Conservation (phyloP, 2,329 filamentous ascomycete genomes). For the Penicillium sp. region DNA sequence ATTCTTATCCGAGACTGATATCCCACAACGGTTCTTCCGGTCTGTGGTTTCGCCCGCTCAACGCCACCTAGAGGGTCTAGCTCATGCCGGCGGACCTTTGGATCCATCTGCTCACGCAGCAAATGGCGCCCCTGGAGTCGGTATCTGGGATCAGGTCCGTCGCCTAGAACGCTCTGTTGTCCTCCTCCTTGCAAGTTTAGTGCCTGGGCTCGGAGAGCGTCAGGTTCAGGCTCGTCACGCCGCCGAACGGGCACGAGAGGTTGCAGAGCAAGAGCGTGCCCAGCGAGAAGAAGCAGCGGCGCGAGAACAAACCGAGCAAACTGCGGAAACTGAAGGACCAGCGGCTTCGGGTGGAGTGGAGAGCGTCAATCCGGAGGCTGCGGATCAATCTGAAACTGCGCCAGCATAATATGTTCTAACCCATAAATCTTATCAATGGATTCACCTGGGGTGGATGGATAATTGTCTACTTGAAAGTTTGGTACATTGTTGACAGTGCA, state of each 20-base stretch:
- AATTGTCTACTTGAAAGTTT: too few relatives aligned
- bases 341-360: background rate
- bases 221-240: conserved; percentile 60
- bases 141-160: conserved; percentile 38
- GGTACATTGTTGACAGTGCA: too few relatives aligned
- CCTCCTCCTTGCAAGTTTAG: conserved; percentile 64
- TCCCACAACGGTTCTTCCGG: conserved; percentile 37
- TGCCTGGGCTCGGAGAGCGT: conserved; percentile 64
- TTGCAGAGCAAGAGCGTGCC: conserved; percentile 12
- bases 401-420: too few relatives aligned
- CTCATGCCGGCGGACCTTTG: conserved; percentile 32
- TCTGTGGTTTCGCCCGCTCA: conserved; percentile 43
- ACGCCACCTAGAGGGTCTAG: conserved; percentile 48
- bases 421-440: too few relatives aligned
- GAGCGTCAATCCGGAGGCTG: too few relatives aligned
- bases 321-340: background rate
- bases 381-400: too few relatives aligned
- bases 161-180: conserved; percentile 58
- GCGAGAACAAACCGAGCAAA: background rate
- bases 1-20: conserved; percentile 44
- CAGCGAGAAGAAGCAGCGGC: conserved; percentile 2
- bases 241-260: conserved; percentile 42
- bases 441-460: too few relatives aligned
- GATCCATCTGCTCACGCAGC: conserved; percentile 16
- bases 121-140: background rate